Evolutionary conservation across 2,329 filamentous ascomycete species (phyloP).

Genomic region (Aspergillus tamarii): DNA sequence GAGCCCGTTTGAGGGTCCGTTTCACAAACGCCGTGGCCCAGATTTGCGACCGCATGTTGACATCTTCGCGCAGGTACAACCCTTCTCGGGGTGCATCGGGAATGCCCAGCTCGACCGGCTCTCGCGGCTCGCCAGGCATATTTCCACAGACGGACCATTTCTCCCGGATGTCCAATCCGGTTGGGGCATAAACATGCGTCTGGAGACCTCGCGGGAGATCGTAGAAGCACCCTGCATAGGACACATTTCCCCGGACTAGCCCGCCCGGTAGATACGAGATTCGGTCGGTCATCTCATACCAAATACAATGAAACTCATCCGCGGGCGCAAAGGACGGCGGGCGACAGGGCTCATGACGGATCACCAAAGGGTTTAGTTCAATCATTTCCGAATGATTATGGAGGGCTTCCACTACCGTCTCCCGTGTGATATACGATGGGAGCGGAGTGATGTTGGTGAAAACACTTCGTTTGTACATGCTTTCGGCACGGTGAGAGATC

Average conservation of each 20-base stretch:
- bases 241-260: slow-evolving; percentile 66
- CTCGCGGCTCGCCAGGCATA: slow-evolving; percentile 68
- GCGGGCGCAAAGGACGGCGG: slow-evolving; percentile 67
- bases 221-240: slow-evolving; percentile 80
- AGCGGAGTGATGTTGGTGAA: slow-evolving; percentile 82
- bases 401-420: slow-evolving; percentile 73
- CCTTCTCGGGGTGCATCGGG: slow-evolving; percentile 67
- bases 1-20: slow-evolving; percentile 77
- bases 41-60: slow-evolving; percentile 79
- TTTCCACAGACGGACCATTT: slow-evolving; percentile 78
- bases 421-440: slow-evolving; percentile 67
- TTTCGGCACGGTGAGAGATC: neutral
- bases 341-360: slow-evolving; percentile 69
- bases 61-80: slow-evolving; percentile 82
- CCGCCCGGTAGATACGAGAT: slow-evolving; percentile 74
- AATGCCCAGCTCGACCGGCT: slow-evolving; percentile 65
- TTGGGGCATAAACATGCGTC: slow-evolving; percentile 81
- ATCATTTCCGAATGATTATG: slow-evolving; percentile 84
- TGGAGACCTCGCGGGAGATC: slow-evolving; percentile 73
- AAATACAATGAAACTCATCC: slow-evolving; percentile 72
- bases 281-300: slow-evolving; percentile 80
- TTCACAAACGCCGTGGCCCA: slow-evolving; percentile 77
- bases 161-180: slow-evolving; percentile 76
- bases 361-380: slow-evolving; percentile 81
- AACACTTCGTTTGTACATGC: slow-evolving; percentile 69